Conservation (phyloP, 805 yeast species). For the Hanseniaspora guilliermondii region DNA sequence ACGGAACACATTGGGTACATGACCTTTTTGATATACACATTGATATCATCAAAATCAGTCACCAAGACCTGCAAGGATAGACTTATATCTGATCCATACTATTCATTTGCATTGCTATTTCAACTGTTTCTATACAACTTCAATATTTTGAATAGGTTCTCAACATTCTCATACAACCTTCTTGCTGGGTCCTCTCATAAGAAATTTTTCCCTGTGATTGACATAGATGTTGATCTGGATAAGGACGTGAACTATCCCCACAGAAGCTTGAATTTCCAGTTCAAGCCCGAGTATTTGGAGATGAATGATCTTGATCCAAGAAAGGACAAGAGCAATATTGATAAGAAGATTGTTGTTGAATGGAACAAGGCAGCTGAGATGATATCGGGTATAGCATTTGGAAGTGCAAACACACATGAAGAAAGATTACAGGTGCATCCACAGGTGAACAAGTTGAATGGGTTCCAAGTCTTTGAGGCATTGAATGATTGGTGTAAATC, state of each 20-base stretch:
- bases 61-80: constrained; percentile 1
- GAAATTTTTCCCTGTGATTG: constrained; percentile 1
- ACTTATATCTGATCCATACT: constrained; percentile 1
- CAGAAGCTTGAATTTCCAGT: background rate
- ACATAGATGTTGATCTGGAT: background rate
- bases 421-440: background rate
- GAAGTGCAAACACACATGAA: background rate
- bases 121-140: background rate
- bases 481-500: constrained; percentile 9
- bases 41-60: background rate
- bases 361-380: background rate
- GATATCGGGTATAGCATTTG: background rate
- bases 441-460: constrained; percentile 9
- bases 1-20: constrained; percentile 7
- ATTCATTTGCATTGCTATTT: background rate
- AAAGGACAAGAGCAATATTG: background rate
- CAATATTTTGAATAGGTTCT: background rate
- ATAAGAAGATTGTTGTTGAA: background rate
- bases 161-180: background rate
- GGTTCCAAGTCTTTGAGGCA: constrained; percentile 1
- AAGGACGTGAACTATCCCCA: background rate
- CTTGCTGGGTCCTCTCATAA: background rate
- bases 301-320: background rate
- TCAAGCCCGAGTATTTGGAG: background rate
- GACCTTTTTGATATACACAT: constrained; percentile 5